phyloP scores from a whole-genome alignment of 495 filamentous ascomycete species.

The Aspergillus mulundensis region DNA sequence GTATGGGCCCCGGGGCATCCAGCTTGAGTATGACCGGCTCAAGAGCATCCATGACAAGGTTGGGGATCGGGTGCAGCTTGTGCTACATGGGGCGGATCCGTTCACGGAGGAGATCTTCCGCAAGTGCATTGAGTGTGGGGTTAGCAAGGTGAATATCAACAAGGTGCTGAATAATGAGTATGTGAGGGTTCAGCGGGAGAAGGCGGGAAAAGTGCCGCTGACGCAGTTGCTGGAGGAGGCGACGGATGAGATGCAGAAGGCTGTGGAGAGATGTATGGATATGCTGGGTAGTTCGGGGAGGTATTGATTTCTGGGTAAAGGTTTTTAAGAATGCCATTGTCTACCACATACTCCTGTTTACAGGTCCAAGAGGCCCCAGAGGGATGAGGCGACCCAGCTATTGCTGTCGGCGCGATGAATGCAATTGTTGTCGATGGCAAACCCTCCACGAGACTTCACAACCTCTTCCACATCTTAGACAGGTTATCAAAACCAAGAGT shows the following conservation, averaged over 20 bases:
- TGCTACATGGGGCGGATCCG: slow-evolving; percentile 75
- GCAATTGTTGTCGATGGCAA: no score
- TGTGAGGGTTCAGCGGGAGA: slow-evolving; percentile 60
- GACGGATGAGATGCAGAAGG: slow-evolving; percentile 68
- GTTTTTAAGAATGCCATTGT: no score
- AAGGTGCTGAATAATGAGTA: slow-evolving; percentile 75
- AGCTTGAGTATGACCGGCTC: slow-evolving; percentile 69
- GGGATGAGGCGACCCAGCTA: no score
- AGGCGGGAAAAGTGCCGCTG: slow-evolving; percentile 59
- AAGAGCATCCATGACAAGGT: slow-evolving; percentile 58
- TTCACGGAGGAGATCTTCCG: slow-evolving; percentile 66
- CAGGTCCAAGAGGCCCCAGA: no score
- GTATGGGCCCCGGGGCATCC: slow-evolving; percentile 71
- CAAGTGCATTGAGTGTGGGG: slow-evolving; percentile 64
- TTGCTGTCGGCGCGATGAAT: no score
- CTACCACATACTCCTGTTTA: no score
- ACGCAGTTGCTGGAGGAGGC: slow-evolving; percentile 69
- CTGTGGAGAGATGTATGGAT: slow-evolving; percentile 71
- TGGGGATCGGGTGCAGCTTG: slow-evolving; percentile 59
- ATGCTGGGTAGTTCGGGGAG: slow-evolving; percentile 64
- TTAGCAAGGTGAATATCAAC: slow-evolving; percentile 80
- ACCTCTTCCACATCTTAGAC: no score
- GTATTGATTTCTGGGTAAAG: slow-evolving; percentile 22
- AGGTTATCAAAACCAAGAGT: no score
- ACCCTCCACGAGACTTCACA: no score